Percentiles rank a stretch among this genome's conserved stretches.
These are phyloP conservation scores for Colletotrichum sp. DNA, from an alignment of 2,329 filamentous ascomycete species.

Conservation along the genomic window DNA sequence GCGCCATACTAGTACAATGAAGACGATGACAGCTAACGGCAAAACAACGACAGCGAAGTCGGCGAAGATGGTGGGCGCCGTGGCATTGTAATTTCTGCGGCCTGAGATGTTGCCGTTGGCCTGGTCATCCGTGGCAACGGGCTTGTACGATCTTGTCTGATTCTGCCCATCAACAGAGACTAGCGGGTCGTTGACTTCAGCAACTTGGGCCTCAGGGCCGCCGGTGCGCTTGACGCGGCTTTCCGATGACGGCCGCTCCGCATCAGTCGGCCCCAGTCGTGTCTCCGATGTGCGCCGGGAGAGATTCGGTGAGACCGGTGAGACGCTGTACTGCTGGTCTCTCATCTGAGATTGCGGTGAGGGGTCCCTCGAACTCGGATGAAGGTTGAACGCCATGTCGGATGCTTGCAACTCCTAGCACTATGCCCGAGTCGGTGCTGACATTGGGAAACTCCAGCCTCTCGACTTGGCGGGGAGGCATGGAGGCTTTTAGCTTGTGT, in stretches of 20 bases:
- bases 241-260: not conserved
- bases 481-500: not conserved
- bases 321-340: not conserved
- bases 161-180: not conserved
- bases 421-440: not conserved
- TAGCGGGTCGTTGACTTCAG: not conserved
- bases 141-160: not conserved
- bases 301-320: not conserved
- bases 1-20: not conserved
- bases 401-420: accelerated
- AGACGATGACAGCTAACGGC: not conserved
- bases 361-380: not conserved
- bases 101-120: not conserved
- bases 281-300: not conserved
- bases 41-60: not conserved
- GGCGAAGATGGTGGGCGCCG: not conserved
- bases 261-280: not conserved
- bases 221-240: not conserved
- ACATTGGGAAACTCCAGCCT: not conserved
- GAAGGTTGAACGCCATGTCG: not conserved
- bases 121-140: not conserved
- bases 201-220: not conserved
- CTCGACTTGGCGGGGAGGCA: not conserved
- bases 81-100: not conserved
- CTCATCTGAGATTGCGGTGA: not conserved